Evolutionary conservation across 176 grass and related monocot species (phyloP), one percentile per base, ranked within the genome.

Genomic region (Hsuehochloa calcarea): DNA sequence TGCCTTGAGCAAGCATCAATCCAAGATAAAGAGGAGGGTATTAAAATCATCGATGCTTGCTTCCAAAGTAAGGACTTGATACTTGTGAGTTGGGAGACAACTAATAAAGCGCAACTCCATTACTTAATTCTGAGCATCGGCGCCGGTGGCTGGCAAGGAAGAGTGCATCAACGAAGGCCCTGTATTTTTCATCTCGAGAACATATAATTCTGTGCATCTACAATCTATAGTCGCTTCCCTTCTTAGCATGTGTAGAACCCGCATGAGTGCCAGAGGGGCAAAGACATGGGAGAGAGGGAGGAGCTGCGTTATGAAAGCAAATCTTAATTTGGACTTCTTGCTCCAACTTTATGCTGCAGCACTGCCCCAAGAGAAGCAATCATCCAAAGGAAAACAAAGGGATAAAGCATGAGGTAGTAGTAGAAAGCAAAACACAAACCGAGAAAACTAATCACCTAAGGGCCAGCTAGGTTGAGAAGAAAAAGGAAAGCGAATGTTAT

Each of bases 1-100:
- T 61, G 40, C 84, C 80, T 79, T 90, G 88, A 79, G 60, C 84
- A 90, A 65, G 84, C 84, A 82, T 72, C 79, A 70, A 90, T 76
- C 84, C 70, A 43, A 65, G 80, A 72, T 16, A 71, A 77, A 65
- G 77, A 86, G 78, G 22, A 47, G 0, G 80, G 16, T 22, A 79
- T 83, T 83, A 68, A 78, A 73, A 79, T 49, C 26, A 12, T 11
- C 19, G 19, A 87, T 60, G 84, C 84, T 87, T 87, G 84, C 84
- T 90, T 90, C 79, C 84, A 83, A 90, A 86, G 88, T 60, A 67
- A 90, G 59, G 68, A 29, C 64, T 35, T 39, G 43, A 34, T 78
- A 82, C 78, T 70, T 82, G 83, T 63, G 78, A 78, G 88, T 1
- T 72, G 78, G 78, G 39, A 60, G 73, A 72, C 79, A 86, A 72